Conservation (phyloP, 1,139 yeast species). For the Saccharomycopsis crataegensis region DNA sequence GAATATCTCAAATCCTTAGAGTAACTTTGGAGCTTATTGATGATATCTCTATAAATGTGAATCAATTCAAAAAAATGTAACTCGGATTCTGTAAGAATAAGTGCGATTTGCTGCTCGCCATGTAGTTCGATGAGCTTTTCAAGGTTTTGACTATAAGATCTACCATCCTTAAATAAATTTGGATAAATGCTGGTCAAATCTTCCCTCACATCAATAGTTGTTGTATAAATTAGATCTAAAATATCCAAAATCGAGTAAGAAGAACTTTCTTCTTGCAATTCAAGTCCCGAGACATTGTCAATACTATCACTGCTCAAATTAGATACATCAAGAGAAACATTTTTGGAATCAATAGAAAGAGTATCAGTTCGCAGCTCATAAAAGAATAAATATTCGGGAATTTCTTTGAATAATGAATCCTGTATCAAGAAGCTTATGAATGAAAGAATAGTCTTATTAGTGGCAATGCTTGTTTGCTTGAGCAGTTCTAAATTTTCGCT, state of each 20-base stretch:
- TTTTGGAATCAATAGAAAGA: not conserved
- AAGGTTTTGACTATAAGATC: slow-evolving; percentile 7
- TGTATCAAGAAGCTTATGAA: slow-evolving; percentile 8
- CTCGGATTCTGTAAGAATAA: slow-evolving; percentile 1
- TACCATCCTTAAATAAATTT: slow-evolving; percentile 7
- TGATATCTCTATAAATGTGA: slow-evolving; percentile 2
- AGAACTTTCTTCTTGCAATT: not conserved
- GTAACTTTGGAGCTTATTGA: slow-evolving; percentile 12
- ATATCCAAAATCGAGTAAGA: slow-evolving; percentile 11
- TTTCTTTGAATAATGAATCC: slow-evolving; percentile 7
- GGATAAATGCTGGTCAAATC: slow-evolving; percentile 1
- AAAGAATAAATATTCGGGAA: slow-evolving; percentile 14
- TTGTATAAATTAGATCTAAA: slow-evolving; percentile 6
- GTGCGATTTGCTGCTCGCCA: slow-evolving; percentile 1
- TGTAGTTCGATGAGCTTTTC: not conserved
- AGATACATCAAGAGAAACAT: not conserved
- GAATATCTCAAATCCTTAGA: not conserved
- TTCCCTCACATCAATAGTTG: not conserved
- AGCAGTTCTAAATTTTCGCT: too few relatives aligned
- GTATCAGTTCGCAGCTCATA: not conserved
- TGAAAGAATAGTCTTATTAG: not conserved
- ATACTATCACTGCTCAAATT: too few relatives aligned
- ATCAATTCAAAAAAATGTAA: slow-evolving; percentile 4
- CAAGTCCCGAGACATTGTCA: not conserved
- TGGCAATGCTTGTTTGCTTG: not conserved